Base-by-base conservation (phyloP, 208 protist species). In the Wallacemonas sp. region DNA sequence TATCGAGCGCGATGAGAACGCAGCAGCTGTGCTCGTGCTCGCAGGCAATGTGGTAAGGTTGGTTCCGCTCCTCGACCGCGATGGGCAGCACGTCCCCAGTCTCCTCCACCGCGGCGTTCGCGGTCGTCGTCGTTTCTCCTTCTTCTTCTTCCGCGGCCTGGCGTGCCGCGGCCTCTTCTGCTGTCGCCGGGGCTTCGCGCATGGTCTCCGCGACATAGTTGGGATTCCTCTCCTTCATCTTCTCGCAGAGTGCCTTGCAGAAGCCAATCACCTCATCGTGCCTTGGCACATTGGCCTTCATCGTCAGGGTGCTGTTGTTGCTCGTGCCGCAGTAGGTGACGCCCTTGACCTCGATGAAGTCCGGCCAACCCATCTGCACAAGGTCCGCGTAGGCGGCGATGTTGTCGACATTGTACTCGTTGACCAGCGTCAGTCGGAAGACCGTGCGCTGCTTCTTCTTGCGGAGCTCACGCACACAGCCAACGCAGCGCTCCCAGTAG, bases 281-380 rank as follows among this genome's bases (percentile, higher is more conserved):
- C 18, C 84, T 93, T 12, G 96, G 96, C 12, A 98, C 95, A 76
- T 98, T 98, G 1, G 78, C 79, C 55, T 91, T 91, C 94, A 98
- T 98, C 41, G 77, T 93, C 10, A 98, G 74, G 22, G 82, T 92
- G 38, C 77, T 94, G 25, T 76, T 76, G 41, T 70, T 79, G 65
- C 85, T 86, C 11, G 89, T 92, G 25, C 95, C 95, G 69, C 94
- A 98, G 76, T 92, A 98, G 7, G 95, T 98, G 28, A 98, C 94
- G 10, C 94, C 93, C 77, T 98, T 98, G 54, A 98, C 89, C 57
- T 98, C 97, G 61, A 98, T 94, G 67, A 98, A 97, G 75, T 98
- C 87, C 4, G 97, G 97, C 82, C 84, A 81, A 0, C 95, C 97
- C 45, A 90, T 76, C 63, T 84, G 61, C n/a, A 98, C 88, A 11